These are phyloP conservation scores for Fraxinus latifolia DNA, from an alignment of 305 asterid genomes.

Conservation along the genomic window DNA sequence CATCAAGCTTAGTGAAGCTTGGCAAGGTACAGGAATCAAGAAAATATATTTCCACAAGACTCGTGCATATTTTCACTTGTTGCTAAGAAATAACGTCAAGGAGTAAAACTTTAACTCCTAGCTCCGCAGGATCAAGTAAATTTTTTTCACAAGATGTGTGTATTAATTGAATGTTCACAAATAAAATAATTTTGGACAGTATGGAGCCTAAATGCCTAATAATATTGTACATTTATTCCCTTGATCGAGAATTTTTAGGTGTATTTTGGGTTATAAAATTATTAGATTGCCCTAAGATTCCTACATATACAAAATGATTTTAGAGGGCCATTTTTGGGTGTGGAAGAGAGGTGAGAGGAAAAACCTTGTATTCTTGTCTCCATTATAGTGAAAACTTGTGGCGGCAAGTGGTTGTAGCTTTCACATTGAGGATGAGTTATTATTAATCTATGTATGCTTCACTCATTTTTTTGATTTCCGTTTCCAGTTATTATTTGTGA, in stretches of 20 bases:
- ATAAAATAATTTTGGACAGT: neutral
- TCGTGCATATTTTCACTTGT: neutral
- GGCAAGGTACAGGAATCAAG: slow-evolving; percentile 60
- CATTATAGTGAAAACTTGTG: neutral
- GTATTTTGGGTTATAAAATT: neutral
- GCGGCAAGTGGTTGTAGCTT: no score
- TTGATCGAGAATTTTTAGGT: neutral
- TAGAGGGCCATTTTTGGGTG: neutral
- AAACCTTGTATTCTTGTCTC: neutral
- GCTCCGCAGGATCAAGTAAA: neutral
- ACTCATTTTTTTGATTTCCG: neutral
- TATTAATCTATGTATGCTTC: neutral
- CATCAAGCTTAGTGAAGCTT: slow-evolving; percentile 43
- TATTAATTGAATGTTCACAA: neutral
- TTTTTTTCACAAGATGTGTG: neutral
- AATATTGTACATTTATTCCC: neutral
- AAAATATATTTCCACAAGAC: neutral
- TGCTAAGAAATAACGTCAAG: neutral
- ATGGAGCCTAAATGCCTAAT: neutral
- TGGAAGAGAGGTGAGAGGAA: neutral
- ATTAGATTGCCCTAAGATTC: no score
- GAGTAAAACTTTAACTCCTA: neutral
- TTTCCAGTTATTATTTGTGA: neutral
- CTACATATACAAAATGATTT: neutral
- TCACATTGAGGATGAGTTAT: neutral